Evolutionary conservation across 2,329 filamentous ascomycete species (phyloP).

Genomic region (Biscogniauxia mediterranea): DNA sequence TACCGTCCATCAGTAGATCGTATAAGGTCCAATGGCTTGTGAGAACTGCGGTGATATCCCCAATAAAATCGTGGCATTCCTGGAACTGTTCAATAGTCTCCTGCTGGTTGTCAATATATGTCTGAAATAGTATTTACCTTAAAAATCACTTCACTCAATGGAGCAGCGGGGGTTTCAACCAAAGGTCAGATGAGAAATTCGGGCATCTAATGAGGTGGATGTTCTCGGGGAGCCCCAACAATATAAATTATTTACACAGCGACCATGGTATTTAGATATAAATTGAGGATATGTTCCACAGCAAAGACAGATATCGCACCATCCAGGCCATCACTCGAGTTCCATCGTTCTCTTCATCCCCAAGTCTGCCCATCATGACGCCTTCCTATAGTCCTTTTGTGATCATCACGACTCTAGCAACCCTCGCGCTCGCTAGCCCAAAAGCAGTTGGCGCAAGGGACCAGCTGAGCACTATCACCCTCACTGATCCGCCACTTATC

Average conservation of each 20-base stretch:
- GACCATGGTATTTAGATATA: not conserved
- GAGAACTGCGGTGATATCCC: not conserved
- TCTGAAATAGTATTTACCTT: not conserved
- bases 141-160: not conserved
- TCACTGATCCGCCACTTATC: not conserved
- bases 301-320: not conserved
- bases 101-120: not conserved
- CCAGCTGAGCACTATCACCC: not conserved
- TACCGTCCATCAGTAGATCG: not conserved
- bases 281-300: not conserved
- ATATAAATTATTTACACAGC: too few species aligned
- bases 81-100: not conserved
- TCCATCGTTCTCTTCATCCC: not conserved
- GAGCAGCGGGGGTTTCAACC: not conserved
- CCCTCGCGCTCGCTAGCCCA: not conserved
- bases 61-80: not conserved
- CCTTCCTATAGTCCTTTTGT: not conserved
- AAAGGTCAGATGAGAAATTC: too few species aligned
- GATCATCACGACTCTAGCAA: not conserved
- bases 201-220: too few species aligned
- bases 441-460: not conserved
- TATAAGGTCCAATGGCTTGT: not conserved
- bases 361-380: not conserved
- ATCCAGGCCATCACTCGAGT: not conserved
- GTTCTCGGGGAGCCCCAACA: too few species aligned